Percentiles rank a stretch among this genome's conserved stretches.
These are phyloP conservation scores for rapeseed (Brassica napus) DNA, from an alignment of 345 rosid genomes.

Conservation along the genomic window DNA sequence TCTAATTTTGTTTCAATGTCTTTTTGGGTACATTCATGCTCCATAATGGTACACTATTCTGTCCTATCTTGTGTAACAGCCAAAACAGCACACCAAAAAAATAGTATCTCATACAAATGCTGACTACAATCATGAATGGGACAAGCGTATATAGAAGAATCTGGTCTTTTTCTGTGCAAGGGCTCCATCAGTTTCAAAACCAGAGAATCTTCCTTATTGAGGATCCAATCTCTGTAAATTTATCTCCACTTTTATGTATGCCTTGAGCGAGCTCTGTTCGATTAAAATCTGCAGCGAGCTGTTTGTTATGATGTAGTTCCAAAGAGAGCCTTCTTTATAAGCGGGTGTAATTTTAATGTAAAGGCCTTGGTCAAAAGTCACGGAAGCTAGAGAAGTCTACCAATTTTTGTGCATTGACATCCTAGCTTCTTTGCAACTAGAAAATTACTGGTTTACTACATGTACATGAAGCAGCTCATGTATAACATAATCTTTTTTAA, in stretches of 20 bases:
- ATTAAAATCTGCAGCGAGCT: not conserved
- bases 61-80: not conserved
- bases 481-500: not conserved
- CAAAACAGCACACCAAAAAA: not conserved
- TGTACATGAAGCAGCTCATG: not conserved
- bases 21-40: not conserved
- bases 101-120: not conserved
- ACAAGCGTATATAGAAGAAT: not conserved
- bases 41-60: not conserved
- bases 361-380: not conserved
- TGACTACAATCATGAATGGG: not conserved
- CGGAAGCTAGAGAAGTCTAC: not conserved
- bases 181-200: not conserved
- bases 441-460: not conserved
- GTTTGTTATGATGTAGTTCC: not conserved
- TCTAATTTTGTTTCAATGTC: not conserved
- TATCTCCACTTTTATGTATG: no score
- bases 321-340: not conserved
- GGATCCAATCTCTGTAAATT: not conserved
- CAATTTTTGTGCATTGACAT: not conserved
- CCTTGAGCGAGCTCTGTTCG: no score
- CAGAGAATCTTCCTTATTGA: not conserved
- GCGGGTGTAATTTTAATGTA: not conserved
- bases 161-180: not conserved
- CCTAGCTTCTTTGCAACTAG: not conserved